Evolutionary conservation across 768 basidiomycete species (phyloP).

Genomic region (Russula virescens): DNA sequence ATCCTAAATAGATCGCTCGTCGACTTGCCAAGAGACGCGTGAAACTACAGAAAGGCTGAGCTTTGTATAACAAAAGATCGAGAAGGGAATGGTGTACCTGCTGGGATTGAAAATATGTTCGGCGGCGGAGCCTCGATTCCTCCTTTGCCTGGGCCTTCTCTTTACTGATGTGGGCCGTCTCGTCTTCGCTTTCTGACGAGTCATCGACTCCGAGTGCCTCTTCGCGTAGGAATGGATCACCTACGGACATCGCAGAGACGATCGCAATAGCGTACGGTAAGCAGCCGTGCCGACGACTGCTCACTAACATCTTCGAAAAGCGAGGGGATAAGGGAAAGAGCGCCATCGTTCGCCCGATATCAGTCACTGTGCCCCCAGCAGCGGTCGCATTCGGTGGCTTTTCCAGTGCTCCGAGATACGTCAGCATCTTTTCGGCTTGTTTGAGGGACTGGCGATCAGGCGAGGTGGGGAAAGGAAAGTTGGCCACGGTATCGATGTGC

Average conservation of each 20-base stretch:
- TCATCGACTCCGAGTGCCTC: conserved; percentile 51
- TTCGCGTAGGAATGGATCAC: conserved; percentile 92
- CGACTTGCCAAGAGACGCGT: conserved; percentile 72
- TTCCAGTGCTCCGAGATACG: conserved; percentile 76
- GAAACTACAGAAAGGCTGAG: conserved; percentile 43
- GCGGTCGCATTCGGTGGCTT: conserved; percentile 24
- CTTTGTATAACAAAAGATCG: background rate
- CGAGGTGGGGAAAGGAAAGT: conserved; percentile 98
- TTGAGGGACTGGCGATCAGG: conserved; percentile 72
- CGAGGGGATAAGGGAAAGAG: conserved; percentile 91
- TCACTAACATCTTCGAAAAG: conserved; percentile 93
- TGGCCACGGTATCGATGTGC: conserved; percentile 94
- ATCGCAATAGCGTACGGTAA: conserved; percentile 88
- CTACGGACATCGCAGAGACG: conserved; percentile 87
- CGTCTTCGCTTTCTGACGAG: conserved; percentile 37
- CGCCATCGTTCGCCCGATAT: conserved; percentile 88
- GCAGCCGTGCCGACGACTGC: conserved; percentile 80
- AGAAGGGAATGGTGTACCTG: conserved; percentile 42
- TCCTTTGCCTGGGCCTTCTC: conserved; percentile 51
- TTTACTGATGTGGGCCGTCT: conserved; percentile 41
- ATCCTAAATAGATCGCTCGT: conserved; percentile 83
- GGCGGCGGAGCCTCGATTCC: conserved; percentile 52
- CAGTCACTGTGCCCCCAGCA: conserved; percentile 66
- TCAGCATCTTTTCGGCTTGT: conserved; percentile 77
- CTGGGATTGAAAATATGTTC: conserved; percentile 79